Evolutionary conservation across 768 basidiomycete genomes (phyloP), one percentile per base, ranked within the genome.

Genomic region (Nevesoporus exiguus): DNA sequence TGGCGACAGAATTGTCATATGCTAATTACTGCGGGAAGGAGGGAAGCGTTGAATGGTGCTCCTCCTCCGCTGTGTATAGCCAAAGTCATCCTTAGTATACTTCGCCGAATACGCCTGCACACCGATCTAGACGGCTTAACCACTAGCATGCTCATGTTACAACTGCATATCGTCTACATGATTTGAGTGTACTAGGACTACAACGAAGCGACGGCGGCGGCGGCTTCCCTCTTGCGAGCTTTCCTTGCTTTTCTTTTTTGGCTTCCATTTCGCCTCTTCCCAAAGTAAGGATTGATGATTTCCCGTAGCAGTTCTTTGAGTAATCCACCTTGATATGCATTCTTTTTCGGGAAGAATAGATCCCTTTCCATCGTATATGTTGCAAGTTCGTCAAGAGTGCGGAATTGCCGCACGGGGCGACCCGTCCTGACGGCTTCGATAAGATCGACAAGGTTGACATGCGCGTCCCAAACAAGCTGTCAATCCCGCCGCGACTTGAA

Each of bases 391-490:
- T 42, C 40, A 25, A 67, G 61, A 0, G 61, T 57, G 9, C 17
- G 2, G 50, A 73, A 74, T 7, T 31, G 42, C 0, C 11, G 43
- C 6, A 73, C 65, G 6, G 51, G 47, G 0, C 50, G 19, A 5
- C 61, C 55, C 1, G 57, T 57, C 15, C 50, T 47, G 2, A 30
- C 52, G 0, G 60, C 49, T 19, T 70, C 55, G 19, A 72, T 41
- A 36, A 74, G 61, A 43, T 73, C 68, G 22, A 69, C 59, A 4
- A 73, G 59, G 40, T 74, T 71, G 42, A 74, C 64, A 13, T 67
- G 62, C 1, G 61, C 60, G 9, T 58, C 59, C 52, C 58, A 56
- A 2, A 70, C 53, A 9, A 49, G 36, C 71, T 71, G 24, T 39
- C 8, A 4, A n/a, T n/a, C 5, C 10, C 3, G 14, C 4, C 1